Percentiles rank a stretch among this genome's conserved stretches.
These are phyloP conservation scores for Aspergillus nomiae DNA, from an alignment of 2,329 filamentous ascomycete species.

Conservation along the genomic window DNA sequence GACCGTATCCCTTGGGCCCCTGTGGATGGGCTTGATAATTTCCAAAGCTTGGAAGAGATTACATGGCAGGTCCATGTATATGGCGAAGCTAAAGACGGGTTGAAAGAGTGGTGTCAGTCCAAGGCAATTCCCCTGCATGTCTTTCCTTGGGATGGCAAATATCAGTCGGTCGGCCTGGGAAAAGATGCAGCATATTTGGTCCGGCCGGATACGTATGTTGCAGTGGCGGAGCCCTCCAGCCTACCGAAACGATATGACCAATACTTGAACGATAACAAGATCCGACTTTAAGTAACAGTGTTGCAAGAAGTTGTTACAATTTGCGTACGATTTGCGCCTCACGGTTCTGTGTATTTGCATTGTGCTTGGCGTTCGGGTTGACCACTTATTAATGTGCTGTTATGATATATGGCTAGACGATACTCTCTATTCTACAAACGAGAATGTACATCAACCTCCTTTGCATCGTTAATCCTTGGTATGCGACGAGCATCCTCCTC, in stretches of 20 bases:
- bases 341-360: background rate
- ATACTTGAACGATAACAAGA: slow-evolving; percentile 21
- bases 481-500: slow-evolving; percentile 7
- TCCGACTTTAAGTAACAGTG: slow-evolving; percentile 7
- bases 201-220: slow-evolving; percentile 35
- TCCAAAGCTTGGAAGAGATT: slow-evolving; percentile 25
- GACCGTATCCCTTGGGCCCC: slow-evolving; percentile 46
- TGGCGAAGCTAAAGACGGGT: slow-evolving; percentile 14
- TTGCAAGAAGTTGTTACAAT: fast-evolving
- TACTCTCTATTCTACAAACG: background rate
- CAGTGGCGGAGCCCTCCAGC: slow-evolving; percentile 21
- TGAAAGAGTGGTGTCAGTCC: slow-evolving; percentile 28
- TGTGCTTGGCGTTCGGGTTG: background rate
- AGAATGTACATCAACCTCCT: background rate
- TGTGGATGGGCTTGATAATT: slow-evolving; percentile 28
- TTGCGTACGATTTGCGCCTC: background rate
- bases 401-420: background rate
- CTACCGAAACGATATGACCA: slow-evolving; percentile 22
- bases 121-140: slow-evolving; percentile 21
- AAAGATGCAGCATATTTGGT: slow-evolving; percentile 31
- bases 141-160: slow-evolving; percentile 29
- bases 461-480: background rate
- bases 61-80: slow-evolving; percentile 38
- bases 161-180: slow-evolving; percentile 24
- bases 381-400: background rate